Conservation (phyloP, 202 grass and related monocot species). For the Saccharum hybrid region DNA sequence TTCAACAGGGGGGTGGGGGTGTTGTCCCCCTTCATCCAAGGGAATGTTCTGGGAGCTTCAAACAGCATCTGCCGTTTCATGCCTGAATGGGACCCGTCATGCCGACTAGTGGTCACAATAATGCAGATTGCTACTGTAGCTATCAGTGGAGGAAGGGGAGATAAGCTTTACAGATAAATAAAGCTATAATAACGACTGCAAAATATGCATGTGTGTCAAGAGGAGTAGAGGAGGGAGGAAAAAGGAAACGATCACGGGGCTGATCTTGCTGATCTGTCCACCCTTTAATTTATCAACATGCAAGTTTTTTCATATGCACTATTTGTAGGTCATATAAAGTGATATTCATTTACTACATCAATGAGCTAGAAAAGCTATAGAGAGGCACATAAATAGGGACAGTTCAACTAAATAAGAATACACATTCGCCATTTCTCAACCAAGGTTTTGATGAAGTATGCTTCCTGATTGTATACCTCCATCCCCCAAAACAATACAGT, state of each 20-base stretch:
- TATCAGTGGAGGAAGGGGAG: not conserved
- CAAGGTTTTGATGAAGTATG: too few species aligned
- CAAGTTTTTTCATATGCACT: not conserved
- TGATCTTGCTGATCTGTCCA: slow-evolving; percentile 27
- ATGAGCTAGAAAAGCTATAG: too few species aligned
- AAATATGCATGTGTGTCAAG: not conserved
- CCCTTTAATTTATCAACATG: not conserved
- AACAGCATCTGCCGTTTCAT: not conserved
- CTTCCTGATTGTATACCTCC: not conserved
- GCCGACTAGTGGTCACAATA: slow-evolving; percentile 48
- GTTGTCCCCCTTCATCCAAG: not conserved
- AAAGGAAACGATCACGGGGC: slow-evolving; percentile 6
- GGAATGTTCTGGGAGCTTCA: slow-evolving; percentile 56
- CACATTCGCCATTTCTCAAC: too few species aligned
- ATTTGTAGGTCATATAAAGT: not conserved
- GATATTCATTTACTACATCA: not conserved
- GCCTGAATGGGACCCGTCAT: slow-evolving; percentile 7
- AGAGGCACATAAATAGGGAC: too few species aligned
- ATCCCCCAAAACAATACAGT: too few species aligned
- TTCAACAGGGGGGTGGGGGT: not conserved
- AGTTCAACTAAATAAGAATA: too few species aligned
- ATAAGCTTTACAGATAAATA: slow-evolving; percentile 11
- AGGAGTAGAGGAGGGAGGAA: not conserved
- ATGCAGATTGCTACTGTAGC: slow-evolving; percentile 11
- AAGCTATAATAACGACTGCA: not conserved